These are phyloP conservation scores for Pythium sp. DNA, from an alignment of 352 stramenopile genomes.

Conservation along the genomic window DNA sequence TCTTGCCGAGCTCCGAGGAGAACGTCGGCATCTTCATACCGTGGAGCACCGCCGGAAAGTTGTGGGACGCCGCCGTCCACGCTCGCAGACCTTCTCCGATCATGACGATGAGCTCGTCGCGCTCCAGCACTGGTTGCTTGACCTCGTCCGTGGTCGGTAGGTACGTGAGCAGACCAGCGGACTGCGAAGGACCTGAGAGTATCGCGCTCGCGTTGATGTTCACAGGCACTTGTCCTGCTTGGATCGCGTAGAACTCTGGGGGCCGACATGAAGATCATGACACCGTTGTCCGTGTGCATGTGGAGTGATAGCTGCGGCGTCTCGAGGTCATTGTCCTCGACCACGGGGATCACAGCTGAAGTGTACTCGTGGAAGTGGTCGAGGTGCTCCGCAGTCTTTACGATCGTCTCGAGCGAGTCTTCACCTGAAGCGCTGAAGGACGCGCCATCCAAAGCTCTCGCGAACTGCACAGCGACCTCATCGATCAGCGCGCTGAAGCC, in stretches of 20 bases:
- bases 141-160: constrained; percentile 8
- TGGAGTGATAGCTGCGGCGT: constrained; percentile 16
- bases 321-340: neutral
- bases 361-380: constrained; percentile 26
- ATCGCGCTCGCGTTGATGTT: constrained; percentile 9
- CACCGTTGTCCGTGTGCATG: constrained; percentile 25
- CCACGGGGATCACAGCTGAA: neutral
- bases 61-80: constrained; percentile 13
- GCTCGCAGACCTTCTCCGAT: constrained; percentile 21
- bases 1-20: constrained; percentile 8
- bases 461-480: neutral
- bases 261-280: constrained; percentile 23
- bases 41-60: constrained; percentile 20
- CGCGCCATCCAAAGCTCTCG: neutral
- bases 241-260: constrained; percentile 21
- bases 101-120: constrained; percentile 30
- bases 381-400: constrained; percentile 16
- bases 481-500: constrained; percentile 1
- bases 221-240: neutral
- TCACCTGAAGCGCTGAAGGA: neutral
- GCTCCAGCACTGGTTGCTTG: constrained; percentile 17
- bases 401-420: constrained; percentile 16
- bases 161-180: constrained; percentile 20
- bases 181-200: constrained; percentile 7
- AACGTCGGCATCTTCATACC: constrained; percentile 23